Percentiles rank a stretch among this genome's conserved stretches.
Conservation (phyloP, 306 rosid species). For the Malus sieversii region DNA sequence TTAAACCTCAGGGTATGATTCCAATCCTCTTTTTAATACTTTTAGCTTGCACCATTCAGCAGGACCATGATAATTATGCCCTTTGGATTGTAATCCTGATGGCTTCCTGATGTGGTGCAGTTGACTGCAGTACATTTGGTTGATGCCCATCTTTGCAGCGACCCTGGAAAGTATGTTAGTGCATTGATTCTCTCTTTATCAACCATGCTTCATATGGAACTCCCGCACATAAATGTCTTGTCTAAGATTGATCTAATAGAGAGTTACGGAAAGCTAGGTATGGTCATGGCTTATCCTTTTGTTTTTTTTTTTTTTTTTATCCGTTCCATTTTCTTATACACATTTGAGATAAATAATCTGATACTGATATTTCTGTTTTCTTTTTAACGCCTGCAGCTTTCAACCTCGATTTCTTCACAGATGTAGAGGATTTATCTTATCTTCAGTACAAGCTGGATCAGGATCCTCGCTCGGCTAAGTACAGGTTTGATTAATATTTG, state of each 20-base stretch:
- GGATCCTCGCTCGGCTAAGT: constrained; percentile 80
- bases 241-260: constrained; percentile 92
- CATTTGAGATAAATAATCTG: background rate
- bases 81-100: constrained; percentile 16
- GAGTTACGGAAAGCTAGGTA: constrained; percentile 87
- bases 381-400: constrained; percentile 48
- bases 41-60: constrained; percentile 3
- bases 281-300: constrained; percentile 6
- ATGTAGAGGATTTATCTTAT: constrained; percentile 83
- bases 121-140: constrained; percentile 87
- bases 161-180: constrained; percentile 89
- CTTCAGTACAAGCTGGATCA: constrained; percentile 66
- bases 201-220: constrained; percentile 87
- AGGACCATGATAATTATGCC: background rate
- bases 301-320: background rate
- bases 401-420: constrained; percentile 90
- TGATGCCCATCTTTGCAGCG: constrained; percentile 94
- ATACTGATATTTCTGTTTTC: background rate
- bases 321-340: background rate
- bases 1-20: constrained; percentile 66
- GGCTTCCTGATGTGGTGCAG: constrained; percentile 51
- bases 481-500: constrained; percentile 50
- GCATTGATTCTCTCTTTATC: constrained; percentile 83
- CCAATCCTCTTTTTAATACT: constrained; percentile 9
- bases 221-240: constrained; percentile 79